Evolutionary conservation across 495 filamentous ascomycete genomes (phyloP), one percentile per base, ranked within the genome.

Genomic region (Penicillium taxi): DNA sequence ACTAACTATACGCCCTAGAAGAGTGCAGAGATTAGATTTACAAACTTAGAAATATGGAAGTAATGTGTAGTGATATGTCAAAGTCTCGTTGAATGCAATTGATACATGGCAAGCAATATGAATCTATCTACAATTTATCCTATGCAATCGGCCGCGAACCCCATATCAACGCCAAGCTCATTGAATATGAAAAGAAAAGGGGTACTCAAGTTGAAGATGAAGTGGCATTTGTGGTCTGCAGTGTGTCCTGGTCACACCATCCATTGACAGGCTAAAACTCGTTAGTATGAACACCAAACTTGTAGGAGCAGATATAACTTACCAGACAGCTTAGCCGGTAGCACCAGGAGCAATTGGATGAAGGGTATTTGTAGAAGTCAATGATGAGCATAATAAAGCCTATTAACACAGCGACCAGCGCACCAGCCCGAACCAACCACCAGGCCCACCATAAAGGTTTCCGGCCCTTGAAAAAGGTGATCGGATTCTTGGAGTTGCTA

Each of bases 381-480:
- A 84, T 75, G 26, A 96, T 61, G 28, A 96, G 64, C 25, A 94
- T 55, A 47, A 95, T 86, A 49, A 96, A 91, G 4, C 79, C 80
- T 33, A 94, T 69, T 4, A 91, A 56, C 2, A 87, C 80, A 9
- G 76, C 75, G 6, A 93, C 74, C 36, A 96, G 61, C n/a, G 82
- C 82, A 5, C 72, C 86, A 6, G 76, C 83, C 7, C 91, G 72
- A 9, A 95, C 73, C 15, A 96, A 59, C 91, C 91, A 98, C 89
- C 93, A 98, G 7, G 65, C 82, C 91, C 91, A 98, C 91, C 91
- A 98, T 1, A 93, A 63, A 16, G 85, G 82, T 57, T 90, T 94
- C 4, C 91, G 72, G 14, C 85, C 86, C 56, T 84, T 86, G 69
- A 98, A 96, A 61, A 96, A 96, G 2, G 73, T 74, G 1, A 88